A percentile compares a stretch with the other conserved stretches of the same genome.
Evolutionary conservation across 2,329 filamentous ascomycete genomes (phyloP).

Genomic region (Ophiostoma himal-ulmi): DNA sequence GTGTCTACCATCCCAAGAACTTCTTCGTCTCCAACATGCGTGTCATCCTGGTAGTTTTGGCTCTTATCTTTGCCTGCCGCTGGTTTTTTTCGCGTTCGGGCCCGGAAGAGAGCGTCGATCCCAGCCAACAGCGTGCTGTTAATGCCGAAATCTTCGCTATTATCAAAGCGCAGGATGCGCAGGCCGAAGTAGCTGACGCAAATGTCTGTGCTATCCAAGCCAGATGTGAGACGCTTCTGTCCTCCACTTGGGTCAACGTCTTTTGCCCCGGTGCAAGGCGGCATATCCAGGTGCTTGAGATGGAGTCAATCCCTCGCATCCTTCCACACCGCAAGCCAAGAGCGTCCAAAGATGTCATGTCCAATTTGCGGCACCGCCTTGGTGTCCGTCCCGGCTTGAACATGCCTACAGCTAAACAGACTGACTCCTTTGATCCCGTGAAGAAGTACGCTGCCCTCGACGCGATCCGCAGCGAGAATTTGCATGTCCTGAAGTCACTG

Average conservation of each 20-base stretch:
- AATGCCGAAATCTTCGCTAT: not conserved
- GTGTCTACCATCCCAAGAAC: not conserved
- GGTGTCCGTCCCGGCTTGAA: not conserved
- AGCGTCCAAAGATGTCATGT: not conserved
- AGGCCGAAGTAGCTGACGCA: not conserved
- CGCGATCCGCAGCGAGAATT: constrained; percentile 12
- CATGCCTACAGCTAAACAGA: constrained; percentile 6
- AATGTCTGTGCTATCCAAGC: constrained; percentile 4
- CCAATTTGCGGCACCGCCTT: constrained; percentile 12
- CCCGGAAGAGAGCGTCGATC: not conserved
- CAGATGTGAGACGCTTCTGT: constrained; percentile 5
- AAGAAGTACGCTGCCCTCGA: constrained; percentile 3
- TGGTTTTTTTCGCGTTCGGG: not conserved
- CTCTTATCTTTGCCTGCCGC: not conserved
- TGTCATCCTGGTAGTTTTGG: not conserved
- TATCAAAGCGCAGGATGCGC: constrained; percentile 10
- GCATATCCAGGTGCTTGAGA: constrained; percentile 4
- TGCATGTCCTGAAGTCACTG: not conserved
- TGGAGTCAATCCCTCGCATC: not conserved
- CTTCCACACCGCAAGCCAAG: constrained; percentile 4
- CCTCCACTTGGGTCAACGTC: constrained; percentile 16
- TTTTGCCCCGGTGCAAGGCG: constrained; percentile 16
- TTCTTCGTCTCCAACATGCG: not conserved
- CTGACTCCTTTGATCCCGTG: not conserved
- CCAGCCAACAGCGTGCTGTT: not conserved